These are phyloP conservation scores for Cyclostephanos tholiformis DNA, from an alignment of 108 stramenopile species.

Conservation along the genomic window DNA sequence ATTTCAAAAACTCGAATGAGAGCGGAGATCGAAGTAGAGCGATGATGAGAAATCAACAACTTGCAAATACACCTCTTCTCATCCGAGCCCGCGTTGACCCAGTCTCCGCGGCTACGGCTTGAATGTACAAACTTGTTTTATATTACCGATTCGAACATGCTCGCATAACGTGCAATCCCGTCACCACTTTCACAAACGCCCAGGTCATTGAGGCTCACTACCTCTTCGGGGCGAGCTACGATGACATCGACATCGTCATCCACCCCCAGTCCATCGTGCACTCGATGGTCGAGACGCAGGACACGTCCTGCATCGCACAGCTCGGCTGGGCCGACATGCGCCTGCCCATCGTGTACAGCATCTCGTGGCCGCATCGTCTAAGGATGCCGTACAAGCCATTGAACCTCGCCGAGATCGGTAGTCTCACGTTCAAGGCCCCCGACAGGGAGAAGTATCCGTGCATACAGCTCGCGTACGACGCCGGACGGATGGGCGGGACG, in stretches of 20 bases:
- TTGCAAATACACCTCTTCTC: no score
- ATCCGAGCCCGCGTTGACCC: no score
- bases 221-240: slow-evolving; percentile 95
- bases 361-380: slow-evolving; percentile 95
- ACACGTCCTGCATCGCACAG: slow-evolving; percentile 95
- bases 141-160: no score
- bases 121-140: no score
- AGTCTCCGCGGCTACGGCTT: no score
- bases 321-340: slow-evolving; percentile 98
- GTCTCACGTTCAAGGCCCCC: slow-evolving; percentile 88
- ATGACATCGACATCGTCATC: slow-evolving; percentile 97
- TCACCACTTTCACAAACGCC: background rate
- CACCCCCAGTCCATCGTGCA: slow-evolving; percentile 98
- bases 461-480: slow-evolving; percentile 91
- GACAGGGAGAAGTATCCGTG: slow-evolving; percentile 95
- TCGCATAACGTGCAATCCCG: background rate
- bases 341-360: slow-evolving; percentile 93
- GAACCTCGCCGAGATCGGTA: slow-evolving; percentile 77
- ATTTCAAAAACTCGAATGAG: no score
- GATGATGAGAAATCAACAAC: background rate
- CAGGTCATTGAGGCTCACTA: slow-evolving; percentile 98
- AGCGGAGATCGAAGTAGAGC: no score
- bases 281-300: slow-evolving; percentile 95
- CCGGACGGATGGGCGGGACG: slow-evolving; percentile 90
- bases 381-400: slow-evolving; percentile 91